A percentile compares a stretch with the other conserved stretches of the same genome.
Conservation (phyloP, 805 yeast genomes). For the Metschnikowia corniflorae region DNA sequence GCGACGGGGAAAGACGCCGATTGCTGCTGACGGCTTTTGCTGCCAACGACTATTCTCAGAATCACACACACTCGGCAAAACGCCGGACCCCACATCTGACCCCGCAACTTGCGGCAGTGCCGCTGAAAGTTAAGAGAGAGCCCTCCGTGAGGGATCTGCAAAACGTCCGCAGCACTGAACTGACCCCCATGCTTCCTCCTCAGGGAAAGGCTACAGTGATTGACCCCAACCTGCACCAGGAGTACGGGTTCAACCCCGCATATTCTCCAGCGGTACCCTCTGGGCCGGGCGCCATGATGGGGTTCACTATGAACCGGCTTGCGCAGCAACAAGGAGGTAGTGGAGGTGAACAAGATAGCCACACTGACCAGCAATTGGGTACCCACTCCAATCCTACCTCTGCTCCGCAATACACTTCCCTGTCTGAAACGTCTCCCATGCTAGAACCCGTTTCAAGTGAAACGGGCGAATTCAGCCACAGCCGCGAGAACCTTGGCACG, state of each 20-base stretch:
- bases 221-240: constrained; percentile 6
- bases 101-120: constrained; percentile 31
- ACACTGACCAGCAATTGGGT: neutral
- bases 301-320: constrained; percentile 44
- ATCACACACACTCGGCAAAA: constrained; percentile 24
- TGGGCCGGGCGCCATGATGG: constrained; percentile 39
- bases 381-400: neutral
- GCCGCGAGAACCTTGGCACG: neutral
- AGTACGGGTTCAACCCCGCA: neutral
- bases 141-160: constrained; percentile 24
- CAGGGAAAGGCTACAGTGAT: constrained; percentile 29
- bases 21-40: constrained; percentile 34
- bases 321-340: constrained; percentile 30
- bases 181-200: constrained; percentile 39
- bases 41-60: constrained; percentile 21
- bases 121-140: constrained; percentile 23
- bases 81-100: constrained; percentile 45
- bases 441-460: constrained; percentile 9
- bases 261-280: constrained; percentile 7
- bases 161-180: constrained; percentile 8
- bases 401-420: constrained; percentile 8
- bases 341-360: neutral
- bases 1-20: constrained; percentile 22
- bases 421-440: constrained; percentile 20
- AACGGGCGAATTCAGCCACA: too few species aligned